These are phyloP conservation scores for Ascoidea asiatica DNA, from an alignment of 805 yeast species.

Conservation along the genomic window DNA sequence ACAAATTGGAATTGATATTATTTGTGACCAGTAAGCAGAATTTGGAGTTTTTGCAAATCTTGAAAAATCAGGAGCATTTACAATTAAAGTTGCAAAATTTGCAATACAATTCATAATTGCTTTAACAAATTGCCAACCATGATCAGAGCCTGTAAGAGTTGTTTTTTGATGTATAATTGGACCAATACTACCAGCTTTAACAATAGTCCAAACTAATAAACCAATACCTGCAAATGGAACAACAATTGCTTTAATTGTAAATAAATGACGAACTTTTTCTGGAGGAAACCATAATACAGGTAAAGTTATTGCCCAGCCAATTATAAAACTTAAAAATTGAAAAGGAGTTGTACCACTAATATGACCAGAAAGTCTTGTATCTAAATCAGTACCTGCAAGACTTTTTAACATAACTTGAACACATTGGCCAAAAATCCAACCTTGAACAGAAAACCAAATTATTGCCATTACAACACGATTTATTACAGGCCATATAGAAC, in stretches of 20 bases:
- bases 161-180: conserved; percentile 48
- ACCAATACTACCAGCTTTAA: conserved; percentile 71
- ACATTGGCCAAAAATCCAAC: conserved; percentile 77
- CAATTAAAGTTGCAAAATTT: conserved; percentile 79
- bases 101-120: conserved; percentile 73
- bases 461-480: conserved; percentile 82
- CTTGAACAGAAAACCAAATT: conserved; percentile 83
- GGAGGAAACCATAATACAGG: conserved; percentile 78
- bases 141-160: conserved; percentile 39
- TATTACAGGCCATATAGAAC: conserved; percentile 77
- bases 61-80: conserved; percentile 83
- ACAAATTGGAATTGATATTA: conserved; percentile 57
- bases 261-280: conserved; percentile 69
- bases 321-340: conserved; percentile 60
- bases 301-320: conserved; percentile 69
- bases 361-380: conserved; percentile 48
- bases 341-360: conserved; percentile 58
- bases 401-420: conserved; percentile 64
- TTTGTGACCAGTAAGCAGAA: conserved; percentile 42
- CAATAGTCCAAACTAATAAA: conserved; percentile 73
- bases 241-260: conserved; percentile 65
- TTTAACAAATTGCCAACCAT: conserved; percentile 74
- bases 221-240: conserved; percentile 79
- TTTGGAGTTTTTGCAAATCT: conserved; percentile 56
- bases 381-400: conserved; percentile 57